Evolutionary conservation across 1,139 yeast species (phyloP), one percentile per base, ranked within the genome.

Genomic region (Sugiyamaella xylanicola): DNA sequence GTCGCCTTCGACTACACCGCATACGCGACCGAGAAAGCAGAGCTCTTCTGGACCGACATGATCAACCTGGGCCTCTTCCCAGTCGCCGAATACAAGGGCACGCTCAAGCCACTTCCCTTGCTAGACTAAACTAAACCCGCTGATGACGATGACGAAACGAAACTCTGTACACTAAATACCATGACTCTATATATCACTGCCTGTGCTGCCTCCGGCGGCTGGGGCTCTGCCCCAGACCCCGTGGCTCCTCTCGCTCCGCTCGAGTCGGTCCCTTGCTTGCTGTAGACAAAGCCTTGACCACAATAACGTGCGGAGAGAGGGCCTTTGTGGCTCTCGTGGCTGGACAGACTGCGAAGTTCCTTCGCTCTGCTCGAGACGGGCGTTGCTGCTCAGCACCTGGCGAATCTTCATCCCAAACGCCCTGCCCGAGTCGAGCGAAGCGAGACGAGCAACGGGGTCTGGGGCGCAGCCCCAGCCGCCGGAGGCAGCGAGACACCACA

Each of bases 21-120:
- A 56, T 93, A 91, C 70, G 76, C 95, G 4, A 78, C 80, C 53
- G 91, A 92, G 63, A 92, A 92, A 71, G 78, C 86, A 7, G 83
- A 82, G 13, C 72, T 90, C 27, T 81, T 86, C 53, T 77, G 92
- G 76, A 91, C 90, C 16, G 98, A 93, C 69, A 68, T 88, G 66
- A 72, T 86, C 39, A 79, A 80, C 52, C 76, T 87, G 49, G 89
- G 87, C 0, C 61, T 91, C 9, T 61, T 84, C 20, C 52, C 57
- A 29, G 56, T 57, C 17, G 53, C 60, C 11, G 65, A 62, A 13
- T 68, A 65, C 56, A 41, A 59, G n/a, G 71, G 72, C 8, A 53
- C 37, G n/a, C 44, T 59, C 29, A 64, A 63, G 56, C 54, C 56
- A 7, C 52, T 66, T 55, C 54, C 56, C 5, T 56, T 66, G 39